Evolutionary conservation across 2,329 filamentous ascomycete species (phyloP).

Genomic region (Massarina eburnea): DNA sequence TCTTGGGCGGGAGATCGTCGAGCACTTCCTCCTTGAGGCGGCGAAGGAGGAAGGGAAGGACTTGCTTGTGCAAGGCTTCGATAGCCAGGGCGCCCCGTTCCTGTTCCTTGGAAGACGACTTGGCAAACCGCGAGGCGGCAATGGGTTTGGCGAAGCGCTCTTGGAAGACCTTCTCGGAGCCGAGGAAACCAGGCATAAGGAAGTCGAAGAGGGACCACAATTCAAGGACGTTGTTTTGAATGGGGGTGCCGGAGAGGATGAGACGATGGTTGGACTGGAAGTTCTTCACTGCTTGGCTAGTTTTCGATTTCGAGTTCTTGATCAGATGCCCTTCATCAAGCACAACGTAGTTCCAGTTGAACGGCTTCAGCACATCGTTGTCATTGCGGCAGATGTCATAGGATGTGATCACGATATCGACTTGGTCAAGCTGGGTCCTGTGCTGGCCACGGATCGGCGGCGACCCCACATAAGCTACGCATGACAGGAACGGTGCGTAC

Average conservation of each 20-base stretch:
- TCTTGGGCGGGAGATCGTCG: conserved; percentile 95
- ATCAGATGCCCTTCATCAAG: conserved; percentile 97
- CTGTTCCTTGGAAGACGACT: conserved; percentile 97
- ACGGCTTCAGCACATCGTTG: conserved; percentile 75
- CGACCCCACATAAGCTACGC: conserved; percentile 87
- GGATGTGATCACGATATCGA: conserved; percentile 94
- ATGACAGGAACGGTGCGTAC: conserved; percentile 90
- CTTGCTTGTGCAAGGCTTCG: conserved; percentile 97
- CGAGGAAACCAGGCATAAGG: conserved; percentile 96
- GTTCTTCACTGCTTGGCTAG: conserved; percentile 87
- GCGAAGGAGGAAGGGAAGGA: conserved; percentile 91
- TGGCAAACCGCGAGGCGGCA: conserved; percentile 89
- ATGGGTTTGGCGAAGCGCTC: conserved; percentile 95
- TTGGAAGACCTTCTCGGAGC: conserved; percentile 93
- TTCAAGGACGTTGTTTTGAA: conserved; percentile 96
- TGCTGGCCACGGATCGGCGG: conserved; percentile 76
- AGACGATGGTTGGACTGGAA: conserved; percentile 89
- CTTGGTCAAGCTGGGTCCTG: conserved; percentile 68
- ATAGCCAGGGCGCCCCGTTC: conserved; percentile 95
- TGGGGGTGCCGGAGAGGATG: conserved; percentile 94
- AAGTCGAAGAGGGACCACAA: conserved; percentile 99
- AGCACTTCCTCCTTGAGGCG: conserved; percentile 97
- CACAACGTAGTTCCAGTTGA: conserved; percentile 97
- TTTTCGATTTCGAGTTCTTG: conserved; percentile 98
- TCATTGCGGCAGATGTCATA: conserved; percentile 99